Evolutionary conservation across 805 yeast genomes (phyloP).

Genomic region (Candida vartiovaarae): DNA sequence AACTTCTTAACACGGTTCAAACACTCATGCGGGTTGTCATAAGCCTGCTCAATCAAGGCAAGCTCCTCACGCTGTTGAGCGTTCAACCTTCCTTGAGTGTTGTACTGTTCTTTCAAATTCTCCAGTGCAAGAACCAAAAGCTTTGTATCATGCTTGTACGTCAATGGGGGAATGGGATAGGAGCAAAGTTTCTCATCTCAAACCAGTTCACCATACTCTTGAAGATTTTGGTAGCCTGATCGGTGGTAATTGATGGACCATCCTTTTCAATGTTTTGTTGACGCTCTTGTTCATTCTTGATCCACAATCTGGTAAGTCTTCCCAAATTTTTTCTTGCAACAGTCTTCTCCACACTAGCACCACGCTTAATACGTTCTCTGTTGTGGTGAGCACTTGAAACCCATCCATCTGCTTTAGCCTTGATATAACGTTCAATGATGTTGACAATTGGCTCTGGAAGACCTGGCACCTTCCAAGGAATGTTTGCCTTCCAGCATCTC

Average conservation of each 20-base stretch:
- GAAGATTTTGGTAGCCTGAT: slow-evolving; percentile 83
- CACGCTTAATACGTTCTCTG: slow-evolving; percentile 79
- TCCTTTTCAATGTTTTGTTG: slow-evolving; percentile 72
- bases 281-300: slow-evolving; percentile 85
- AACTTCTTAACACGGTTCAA: slow-evolving; percentile 77
- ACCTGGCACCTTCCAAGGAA: slow-evolving; percentile 97
- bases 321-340: slow-evolving; percentile 92
- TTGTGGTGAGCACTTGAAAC: slow-evolving; percentile 87
- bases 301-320: slow-evolving; percentile 84
- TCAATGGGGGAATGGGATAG: slow-evolving; percentile 88
- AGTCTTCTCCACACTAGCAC: slow-evolving; percentile 91
- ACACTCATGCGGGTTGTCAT: slow-evolving; percentile 94
- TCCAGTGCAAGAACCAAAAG: slow-evolving; percentile 85
- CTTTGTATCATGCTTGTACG: slow-evolving; percentile 91
- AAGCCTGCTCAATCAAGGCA: slow-evolving; percentile 91
- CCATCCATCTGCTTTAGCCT: slow-evolving; percentile 98
- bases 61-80: slow-evolving; percentile 87
- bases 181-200: slow-evolving; percentile 72
- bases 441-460: slow-evolving; percentile 85
- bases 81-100: slow-evolving; percentile 69
- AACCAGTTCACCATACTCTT: slow-evolving; percentile 89
- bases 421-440: slow-evolving; percentile 81
- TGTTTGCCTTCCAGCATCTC: slow-evolving; percentile 99
- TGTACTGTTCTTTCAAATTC: slow-evolving; percentile 72
- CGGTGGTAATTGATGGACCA: slow-evolving; percentile 82